Evolutionary conservation across 2,329 filamentous ascomycete genomes (phyloP), one percentile per base, ranked within the genome.

Genomic region (Albifimbria verrucaria): DNA sequence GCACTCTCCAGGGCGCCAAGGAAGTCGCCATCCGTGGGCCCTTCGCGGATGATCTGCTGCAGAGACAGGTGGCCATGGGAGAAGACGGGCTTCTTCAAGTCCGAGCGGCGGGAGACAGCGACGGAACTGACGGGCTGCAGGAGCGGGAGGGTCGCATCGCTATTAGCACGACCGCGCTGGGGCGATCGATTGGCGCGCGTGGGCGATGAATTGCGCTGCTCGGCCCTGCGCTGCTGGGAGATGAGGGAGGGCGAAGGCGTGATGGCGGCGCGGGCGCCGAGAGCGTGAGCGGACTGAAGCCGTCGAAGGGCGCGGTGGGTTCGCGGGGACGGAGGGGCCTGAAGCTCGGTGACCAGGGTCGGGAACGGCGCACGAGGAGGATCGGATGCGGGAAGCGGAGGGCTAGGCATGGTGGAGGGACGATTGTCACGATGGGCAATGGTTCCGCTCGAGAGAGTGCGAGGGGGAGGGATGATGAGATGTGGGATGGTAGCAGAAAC

Each of bases 1-100:
- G 88, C 76, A 61, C 87, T 87, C 62, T 89, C 85, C 49, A 93
- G 73, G 9, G 86, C 86, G 18, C 82, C 81, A 22, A 78, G 67
- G 22, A 87, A 76, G 67, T 94, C 86, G 20, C 86, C 88, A 59
- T 86, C 81, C 2, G 85, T 83, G 2, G 92, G 90, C 0, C 92
- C 92, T 57, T 93, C 90, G 59, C 90, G 85, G 46, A 97, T 78
- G 45, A 96, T 79, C 57, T 84, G 78, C 66, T 96, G 90, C 24
- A 97, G 72, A 21, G 82, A 81, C 63, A 87, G 72, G 53, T 74
- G 70, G n/a, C 76, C 72, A 61, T 86, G 81, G 23, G 81, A 73
- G 54, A 74, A 73, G 52, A 72, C 68, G 32, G 72, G 72, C 51
- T 73, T 73, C 61, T 76, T 56, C 70, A 72, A 42, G 66, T 77